phyloP scores from a whole-genome alignment of 1,284 basidiomycete species.

The Pterula multifida region DNA sequence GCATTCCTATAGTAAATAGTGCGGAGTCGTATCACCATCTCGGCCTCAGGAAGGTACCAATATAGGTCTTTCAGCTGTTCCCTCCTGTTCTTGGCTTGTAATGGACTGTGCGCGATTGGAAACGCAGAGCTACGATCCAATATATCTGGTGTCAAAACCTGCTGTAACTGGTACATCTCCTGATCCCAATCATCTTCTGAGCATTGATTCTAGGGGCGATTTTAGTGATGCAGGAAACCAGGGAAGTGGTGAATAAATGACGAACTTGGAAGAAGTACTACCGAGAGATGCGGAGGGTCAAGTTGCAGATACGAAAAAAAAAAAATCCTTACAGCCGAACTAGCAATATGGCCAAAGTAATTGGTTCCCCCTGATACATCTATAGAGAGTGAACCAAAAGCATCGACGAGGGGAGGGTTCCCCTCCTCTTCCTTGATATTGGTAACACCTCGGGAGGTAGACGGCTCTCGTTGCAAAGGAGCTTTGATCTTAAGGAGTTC shows the following conservation, averaged over 20 bases:
- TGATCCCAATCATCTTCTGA: constrained; percentile 45
- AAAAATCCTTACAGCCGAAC: constrained; percentile 50
- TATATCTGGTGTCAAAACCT: constrained; percentile 46
- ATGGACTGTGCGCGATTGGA: constrained; percentile 33
- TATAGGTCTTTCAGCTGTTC: constrained; percentile 37
- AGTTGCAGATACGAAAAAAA: constrained; percentile 6
- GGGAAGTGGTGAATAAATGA: no score
- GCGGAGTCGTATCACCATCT: constrained; percentile 46
- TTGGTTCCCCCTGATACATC: constrained; percentile 55
- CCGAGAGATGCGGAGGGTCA: constrained; percentile 8
- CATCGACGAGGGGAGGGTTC: constrained; percentile 60
- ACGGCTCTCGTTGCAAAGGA: constrained; percentile 51
- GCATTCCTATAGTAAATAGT: constrained; percentile 57
- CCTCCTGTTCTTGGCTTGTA: not conserved
- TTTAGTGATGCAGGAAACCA: no score
- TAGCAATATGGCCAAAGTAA: constrained; percentile 64
- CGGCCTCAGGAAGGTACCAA: constrained; percentile 54
- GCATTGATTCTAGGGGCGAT: constrained; percentile 11
- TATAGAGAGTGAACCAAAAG: constrained; percentile 65
- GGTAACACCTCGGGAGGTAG: constrained; percentile 12
- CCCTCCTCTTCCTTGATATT: constrained; percentile 45
- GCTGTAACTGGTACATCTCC: constrained; percentile 35
- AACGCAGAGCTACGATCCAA: constrained; percentile 51
- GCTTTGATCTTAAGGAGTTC: constrained; percentile 63
- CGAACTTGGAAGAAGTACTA: constrained; percentile 64